Conservation (phyloP, 208 protist genomes). For the Acanthamoeba sp. region DNA sequence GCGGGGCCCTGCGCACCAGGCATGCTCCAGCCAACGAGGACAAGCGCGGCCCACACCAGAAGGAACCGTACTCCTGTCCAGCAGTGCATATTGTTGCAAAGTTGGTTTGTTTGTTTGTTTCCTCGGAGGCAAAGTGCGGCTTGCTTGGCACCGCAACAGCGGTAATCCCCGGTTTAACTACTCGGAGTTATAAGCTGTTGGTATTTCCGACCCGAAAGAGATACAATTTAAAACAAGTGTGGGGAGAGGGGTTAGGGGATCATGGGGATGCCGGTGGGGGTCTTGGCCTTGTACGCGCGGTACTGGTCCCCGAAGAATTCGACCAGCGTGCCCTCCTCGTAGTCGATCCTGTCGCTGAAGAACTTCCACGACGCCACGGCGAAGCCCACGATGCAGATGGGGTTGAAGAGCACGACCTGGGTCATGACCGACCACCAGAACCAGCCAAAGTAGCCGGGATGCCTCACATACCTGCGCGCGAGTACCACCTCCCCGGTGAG, state of each 20-base stretch:
- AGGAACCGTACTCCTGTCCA: too few relatives aligned
- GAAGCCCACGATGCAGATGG: conserved; percentile 91
- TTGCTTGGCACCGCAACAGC: too few relatives aligned
- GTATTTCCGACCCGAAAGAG: too few relatives aligned
- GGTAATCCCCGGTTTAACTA: too few relatives aligned
- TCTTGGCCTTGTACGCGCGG: conserved; percentile 89
- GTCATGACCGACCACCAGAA: conserved; percentile 94
- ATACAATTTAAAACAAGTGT: too few relatives aligned
- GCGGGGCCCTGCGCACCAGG: too few relatives aligned
- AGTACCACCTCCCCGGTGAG: not conserved
- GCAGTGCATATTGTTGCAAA: too few relatives aligned
- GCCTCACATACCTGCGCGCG: conserved; percentile 87
- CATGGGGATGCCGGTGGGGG: conserved; percentile 94
- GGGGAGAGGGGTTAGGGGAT: conserved; percentile 76
- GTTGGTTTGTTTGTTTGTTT: too few relatives aligned
- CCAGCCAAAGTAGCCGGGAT: conserved; percentile 97
- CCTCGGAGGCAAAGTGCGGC: too few relatives aligned
- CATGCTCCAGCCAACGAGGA: too few relatives aligned
- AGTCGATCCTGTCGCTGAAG: conserved; percentile 93
- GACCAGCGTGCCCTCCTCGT: conserved; percentile 92
- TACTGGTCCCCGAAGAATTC: conserved; percentile 95
- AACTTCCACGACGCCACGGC: conserved; percentile 93
- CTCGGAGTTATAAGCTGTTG: too few relatives aligned
- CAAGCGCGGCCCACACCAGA: too few relatives aligned
- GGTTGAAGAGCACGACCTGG: conserved; percentile 96